These are phyloP conservation scores for Botrytis galanthina DNA, from an alignment of 2,329 filamentous ascomycete genomes.

Conservation along the genomic window DNA sequence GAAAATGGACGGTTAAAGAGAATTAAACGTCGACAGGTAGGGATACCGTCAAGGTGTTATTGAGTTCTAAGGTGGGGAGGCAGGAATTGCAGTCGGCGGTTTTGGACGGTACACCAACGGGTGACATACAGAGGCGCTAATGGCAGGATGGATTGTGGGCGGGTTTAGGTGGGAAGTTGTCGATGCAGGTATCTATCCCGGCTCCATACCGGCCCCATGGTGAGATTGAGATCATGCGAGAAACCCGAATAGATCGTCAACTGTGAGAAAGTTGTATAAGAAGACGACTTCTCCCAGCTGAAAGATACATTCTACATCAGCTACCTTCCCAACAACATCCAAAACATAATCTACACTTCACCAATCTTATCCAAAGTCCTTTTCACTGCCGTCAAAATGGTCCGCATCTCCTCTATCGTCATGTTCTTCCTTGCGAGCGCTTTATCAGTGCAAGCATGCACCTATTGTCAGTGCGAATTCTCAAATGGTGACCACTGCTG, in stretches of 20 bases:
- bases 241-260: background rate
- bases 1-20: background rate
- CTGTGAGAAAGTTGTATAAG: background rate
- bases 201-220: background rate
- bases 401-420: background rate
- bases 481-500: background rate
- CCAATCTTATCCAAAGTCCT: background rate
- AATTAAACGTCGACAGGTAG: background rate
- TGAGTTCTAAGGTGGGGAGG: background rate
- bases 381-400: background rate
- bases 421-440: conserved; percentile 1
- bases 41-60: background rate
- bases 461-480: conserved; percentile 4
- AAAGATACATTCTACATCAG: background rate
- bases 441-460: conserved; percentile 5
- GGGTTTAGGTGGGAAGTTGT: background rate
- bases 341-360: background rate
- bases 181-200: background rate
- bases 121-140: background rate
- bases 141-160: background rate
- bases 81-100: background rate
- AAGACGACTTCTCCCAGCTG: background rate
- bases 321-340: background rate
- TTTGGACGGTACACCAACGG: background rate
- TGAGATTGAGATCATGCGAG: background rate